Percentiles rank a stretch among this genome's conserved stretches.
phyloP scores from a whole-genome alignment of 345 rosid genomes.

The Alliaria petiolata region DNA sequence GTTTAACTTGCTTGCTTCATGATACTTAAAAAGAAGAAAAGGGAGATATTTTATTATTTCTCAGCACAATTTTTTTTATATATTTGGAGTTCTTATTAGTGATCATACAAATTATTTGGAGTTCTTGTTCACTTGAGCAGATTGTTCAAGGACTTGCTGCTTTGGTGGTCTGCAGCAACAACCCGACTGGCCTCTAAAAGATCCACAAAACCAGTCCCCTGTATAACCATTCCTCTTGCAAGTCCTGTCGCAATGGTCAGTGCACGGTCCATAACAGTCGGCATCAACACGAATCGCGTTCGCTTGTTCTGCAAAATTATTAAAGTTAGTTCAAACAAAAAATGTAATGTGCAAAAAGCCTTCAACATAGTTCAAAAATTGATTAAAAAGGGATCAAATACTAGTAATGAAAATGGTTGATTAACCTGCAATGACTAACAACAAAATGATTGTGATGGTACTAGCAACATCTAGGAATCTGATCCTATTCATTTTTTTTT shows the following conservation, averaged over 20 bases:
- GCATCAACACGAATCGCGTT: background rate
- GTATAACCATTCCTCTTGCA: background rate
- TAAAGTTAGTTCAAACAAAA: background rate
- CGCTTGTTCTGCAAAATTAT: background rate
- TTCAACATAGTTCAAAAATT: background rate
- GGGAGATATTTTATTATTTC: background rate
- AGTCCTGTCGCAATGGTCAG: background rate
- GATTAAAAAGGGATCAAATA: background rate
- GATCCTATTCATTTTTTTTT: background rate
- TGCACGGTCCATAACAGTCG: background rate
- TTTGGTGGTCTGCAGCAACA: slow-evolving; percentile 2
- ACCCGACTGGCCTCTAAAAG: background rate
- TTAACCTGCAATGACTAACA: background rate
- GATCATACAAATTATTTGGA: background rate
- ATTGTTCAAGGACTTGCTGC: background rate
- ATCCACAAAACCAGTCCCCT: background rate
- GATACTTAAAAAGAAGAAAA: background rate
- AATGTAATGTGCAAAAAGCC: background rate
- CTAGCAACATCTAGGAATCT: background rate
- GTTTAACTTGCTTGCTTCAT: background rate
- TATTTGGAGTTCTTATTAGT: background rate
- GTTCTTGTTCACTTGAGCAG: background rate
- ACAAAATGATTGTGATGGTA: background rate
- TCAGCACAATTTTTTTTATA: background rate
- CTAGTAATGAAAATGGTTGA: background rate